Evolutionary conservation across 768 basidiomycete genomes (phyloP).

Genomic region (Mycena alexandri): DNA sequence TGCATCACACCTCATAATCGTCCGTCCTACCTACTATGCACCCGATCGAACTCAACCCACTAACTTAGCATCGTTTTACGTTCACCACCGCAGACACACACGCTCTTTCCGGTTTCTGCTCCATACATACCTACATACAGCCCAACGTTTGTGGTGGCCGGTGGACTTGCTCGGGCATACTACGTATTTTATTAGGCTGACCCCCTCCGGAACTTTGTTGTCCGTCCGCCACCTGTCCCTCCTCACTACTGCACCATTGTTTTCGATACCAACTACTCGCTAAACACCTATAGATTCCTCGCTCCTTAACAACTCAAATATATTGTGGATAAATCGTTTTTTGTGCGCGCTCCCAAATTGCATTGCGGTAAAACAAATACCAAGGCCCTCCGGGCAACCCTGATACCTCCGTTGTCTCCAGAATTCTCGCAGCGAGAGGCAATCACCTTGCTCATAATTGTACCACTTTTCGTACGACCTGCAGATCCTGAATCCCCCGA

Average conservation of each 20-base stretch:
- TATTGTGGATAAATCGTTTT: slow-evolving; percentile 1
- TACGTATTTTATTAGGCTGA: slow-evolving; percentile 26
- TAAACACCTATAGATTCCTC: slow-evolving; percentile 31
- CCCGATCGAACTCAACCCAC: slow-evolving; percentile 39
- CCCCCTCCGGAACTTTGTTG: slow-evolving; percentile 10
- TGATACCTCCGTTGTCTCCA: too few species aligned
- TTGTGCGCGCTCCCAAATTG: neutral
- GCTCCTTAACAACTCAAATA: slow-evolving; percentile 31
- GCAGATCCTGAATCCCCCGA: too few species aligned
- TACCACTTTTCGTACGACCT: too few species aligned
- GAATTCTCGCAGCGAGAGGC: too few species aligned
- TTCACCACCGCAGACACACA: slow-evolving; percentile 38
- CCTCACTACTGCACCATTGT: slow-evolving; percentile 35
- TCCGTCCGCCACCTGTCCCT: slow-evolving; percentile 17
- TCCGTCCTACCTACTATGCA: slow-evolving; percentile 34
- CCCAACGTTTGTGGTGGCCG: slow-evolving; percentile 33
- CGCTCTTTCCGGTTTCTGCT: slow-evolving; percentile 33
- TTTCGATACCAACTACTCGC: slow-evolving; percentile 23
- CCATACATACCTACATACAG: slow-evolving; percentile 32
- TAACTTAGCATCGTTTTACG: slow-evolving; percentile 47
- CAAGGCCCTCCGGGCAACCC: too few species aligned
- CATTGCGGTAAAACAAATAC: too few species aligned
- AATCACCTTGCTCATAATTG: too few species aligned
- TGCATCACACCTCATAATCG: slow-evolving; percentile 29
- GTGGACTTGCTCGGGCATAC: slow-evolving; percentile 29